Conservation (phyloP, 768 basidiomycete species). For the Tubosaeta brunneosetosa region DNA sequence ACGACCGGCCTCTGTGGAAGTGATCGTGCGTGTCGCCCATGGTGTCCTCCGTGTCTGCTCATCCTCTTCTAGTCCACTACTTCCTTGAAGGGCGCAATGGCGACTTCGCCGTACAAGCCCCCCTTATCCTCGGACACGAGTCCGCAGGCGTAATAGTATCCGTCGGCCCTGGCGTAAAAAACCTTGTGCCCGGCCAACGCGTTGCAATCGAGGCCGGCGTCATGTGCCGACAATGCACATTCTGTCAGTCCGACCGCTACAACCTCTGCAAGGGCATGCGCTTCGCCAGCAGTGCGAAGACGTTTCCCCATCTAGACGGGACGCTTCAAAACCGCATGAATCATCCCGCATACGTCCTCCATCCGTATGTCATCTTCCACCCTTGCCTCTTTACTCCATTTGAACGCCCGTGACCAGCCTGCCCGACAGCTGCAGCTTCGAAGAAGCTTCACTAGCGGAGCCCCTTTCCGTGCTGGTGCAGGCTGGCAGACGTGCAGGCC, state of each 20-base stretch:
- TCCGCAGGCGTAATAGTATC: slow-evolving; percentile 83
- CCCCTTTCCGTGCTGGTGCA: slow-evolving; percentile 88
- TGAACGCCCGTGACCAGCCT: slow-evolving; percentile 42
- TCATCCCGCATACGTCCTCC: slow-evolving; percentile 80
- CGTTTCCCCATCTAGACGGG: slow-evolving; percentile 90
- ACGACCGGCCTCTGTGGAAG: slow-evolving; percentile 91
- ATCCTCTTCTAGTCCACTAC: slow-evolving; percentile 69
- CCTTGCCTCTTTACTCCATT: not conserved
- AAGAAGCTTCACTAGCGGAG: slow-evolving; percentile 85
- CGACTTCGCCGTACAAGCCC: slow-evolving; percentile 80
- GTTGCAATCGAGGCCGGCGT: slow-evolving; percentile 94
- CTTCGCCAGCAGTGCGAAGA: slow-evolving; percentile 87
- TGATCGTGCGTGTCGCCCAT: slow-evolving; percentile 50
- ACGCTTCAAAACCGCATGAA: slow-evolving; percentile 86
- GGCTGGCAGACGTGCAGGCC: slow-evolving; percentile 44
- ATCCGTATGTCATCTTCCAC: slow-evolving; percentile 59
- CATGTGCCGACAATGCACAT: slow-evolving; percentile 72
- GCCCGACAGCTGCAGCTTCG: slow-evolving; percentile 70
- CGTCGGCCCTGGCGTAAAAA: slow-evolving; percentile 66
- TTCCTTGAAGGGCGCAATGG: slow-evolving; percentile 87
- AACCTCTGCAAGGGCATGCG: slow-evolving; percentile 90
- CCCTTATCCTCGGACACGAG: slow-evolving; percentile 93
- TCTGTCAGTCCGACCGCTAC: slow-evolving; percentile 74
- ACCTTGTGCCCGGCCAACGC: slow-evolving; percentile 70
- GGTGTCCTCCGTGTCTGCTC: not conserved